Percentiles rank a stretch among this genome's conserved stretches.
These are phyloP conservation scores for Neolecta irregularis DNA, from an alignment of 1,139 yeast species.

Conservation along the genomic window DNA sequence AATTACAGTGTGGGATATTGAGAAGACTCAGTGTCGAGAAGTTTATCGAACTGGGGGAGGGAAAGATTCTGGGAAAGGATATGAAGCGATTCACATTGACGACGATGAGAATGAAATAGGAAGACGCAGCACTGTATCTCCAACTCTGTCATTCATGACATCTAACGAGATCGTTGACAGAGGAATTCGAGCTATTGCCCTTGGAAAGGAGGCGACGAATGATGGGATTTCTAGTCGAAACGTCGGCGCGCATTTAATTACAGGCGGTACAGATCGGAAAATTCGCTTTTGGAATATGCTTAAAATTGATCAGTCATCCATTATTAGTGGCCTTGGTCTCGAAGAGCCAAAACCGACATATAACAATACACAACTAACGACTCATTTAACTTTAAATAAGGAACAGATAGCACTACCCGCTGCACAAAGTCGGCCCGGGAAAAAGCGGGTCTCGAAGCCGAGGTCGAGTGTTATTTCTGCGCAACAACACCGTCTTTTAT, in stretches of 20 bases:
- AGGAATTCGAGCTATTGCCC: constrained; percentile 1
- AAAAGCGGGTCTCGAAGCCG: constrained; percentile 18
- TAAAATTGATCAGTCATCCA: constrained; percentile 28
- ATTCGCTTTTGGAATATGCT: constrained; percentile 36
- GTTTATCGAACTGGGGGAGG: constrained; percentile 24
- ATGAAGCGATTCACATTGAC: constrained; percentile 15
- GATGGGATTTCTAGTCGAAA: constrained; percentile 5
- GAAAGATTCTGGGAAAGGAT: constrained; percentile 11
- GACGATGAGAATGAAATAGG: constrained; percentile 17
- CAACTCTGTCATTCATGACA: too few species aligned
- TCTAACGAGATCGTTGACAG: neutral
- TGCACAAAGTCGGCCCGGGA: constrained; percentile 17
- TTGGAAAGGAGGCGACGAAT: neutral
- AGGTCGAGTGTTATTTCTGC: constrained; percentile 25
- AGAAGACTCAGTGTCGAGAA: constrained; percentile 46
- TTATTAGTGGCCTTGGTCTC: constrained; percentile 24
- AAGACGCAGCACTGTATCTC: neutral
- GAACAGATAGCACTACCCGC: constrained; percentile 10
- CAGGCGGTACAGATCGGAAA: constrained; percentile 29
- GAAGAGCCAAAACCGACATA: constrained; percentile 22
- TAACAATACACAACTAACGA: constrained; percentile 25
- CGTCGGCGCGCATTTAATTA: constrained; percentile 21
- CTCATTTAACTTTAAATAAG: constrained; percentile 23
- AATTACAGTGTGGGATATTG: constrained; percentile 63
- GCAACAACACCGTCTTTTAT: constrained; percentile 27